Evolutionary conservation across 2,329 filamentous ascomycete genomes (phyloP).

Genomic region (Saccharata proteae): DNA sequence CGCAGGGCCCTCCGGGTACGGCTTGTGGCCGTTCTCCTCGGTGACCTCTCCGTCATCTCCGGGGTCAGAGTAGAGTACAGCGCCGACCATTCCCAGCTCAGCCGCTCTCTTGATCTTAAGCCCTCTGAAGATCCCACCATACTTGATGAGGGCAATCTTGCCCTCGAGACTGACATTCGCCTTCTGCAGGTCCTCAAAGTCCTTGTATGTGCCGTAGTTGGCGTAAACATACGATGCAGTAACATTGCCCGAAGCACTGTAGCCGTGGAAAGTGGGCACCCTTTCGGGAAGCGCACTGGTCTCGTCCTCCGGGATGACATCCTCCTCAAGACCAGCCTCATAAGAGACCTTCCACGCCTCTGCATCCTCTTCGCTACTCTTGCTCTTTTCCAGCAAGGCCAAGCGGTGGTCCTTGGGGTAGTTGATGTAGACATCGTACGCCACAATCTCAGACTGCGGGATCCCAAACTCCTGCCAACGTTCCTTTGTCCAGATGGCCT

Average conservation of each 20-base stretch:
- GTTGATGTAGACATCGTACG: slow-evolving; percentile 41
- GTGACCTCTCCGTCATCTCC: slow-evolving; percentile 77
- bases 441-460: slow-evolving; percentile 30
- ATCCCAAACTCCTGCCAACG: slow-evolving; percentile 38
- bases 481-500: slow-evolving; percentile 40
- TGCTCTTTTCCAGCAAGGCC: slow-evolving; percentile 31
- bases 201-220: slow-evolving; percentile 79
- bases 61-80: slow-evolving; percentile 75
- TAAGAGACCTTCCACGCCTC: slow-evolving; percentile 52
- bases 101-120: slow-evolving; percentile 88
- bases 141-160: slow-evolving; percentile 78
- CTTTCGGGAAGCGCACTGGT: slow-evolving; percentile 61
- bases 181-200: slow-evolving; percentile 69
- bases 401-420: slow-evolving; percentile 37
- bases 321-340: slow-evolving; percentile 72
- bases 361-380: slow-evolving; percentile 39
- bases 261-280: slow-evolving; percentile 87
- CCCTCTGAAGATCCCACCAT: slow-evolving; percentile 77
- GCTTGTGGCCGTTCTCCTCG: slow-evolving; percentile 63
- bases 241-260: slow-evolving; percentile 84
- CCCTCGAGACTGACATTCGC: slow-evolving; percentile 66
- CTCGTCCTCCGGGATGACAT: slow-evolving; percentile 69
- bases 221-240: slow-evolving; percentile 78
- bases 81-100: slow-evolving; percentile 79
- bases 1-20: slow-evolving; percentile 78